Evolutionary conservation across 768 basidiomycete species (phyloP), one percentile per base, ranked within the genome.

Genomic region (Pleurotus citrinopileatus): DNA sequence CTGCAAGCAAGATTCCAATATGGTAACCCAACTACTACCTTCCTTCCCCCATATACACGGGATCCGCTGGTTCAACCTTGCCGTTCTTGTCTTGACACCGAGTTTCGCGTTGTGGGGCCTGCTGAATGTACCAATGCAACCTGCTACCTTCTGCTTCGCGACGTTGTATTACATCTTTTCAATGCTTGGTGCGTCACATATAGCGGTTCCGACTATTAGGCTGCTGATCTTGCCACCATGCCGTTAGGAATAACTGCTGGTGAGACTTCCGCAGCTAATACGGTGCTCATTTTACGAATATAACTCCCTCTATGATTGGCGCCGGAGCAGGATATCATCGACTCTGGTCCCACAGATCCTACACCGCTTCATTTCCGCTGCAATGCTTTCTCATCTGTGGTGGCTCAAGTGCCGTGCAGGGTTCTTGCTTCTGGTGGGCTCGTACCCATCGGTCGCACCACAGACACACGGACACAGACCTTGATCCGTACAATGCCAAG

Each of bases 361-460:
- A 90, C 67, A 85, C 87, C 55, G 91, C 90, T 3, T 82, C 83
- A 32, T 66, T 73, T n/a, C 80, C 83, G 25, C 78, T 94, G 13
- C 88, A 89, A 64, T 69, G 83, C 45, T 80, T 85, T 63, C 77
- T 93, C 28, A 76, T 90, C 7, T 72, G 82, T 42, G 89, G 86
- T 2, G 91, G 91, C 6, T 82, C 86, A 27, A 91, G 90, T 63
- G 89, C 90, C 3, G 89, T 91, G 2, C 86, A 94, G 70, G 91
- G 91, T 0, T 92, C 90, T 12, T 89, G 89, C 69, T 84, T 81
- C 64, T 94, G 90, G 89, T 94, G 91, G 91, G 82, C 87, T 13
- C 79, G 87, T 45, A 81, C 86, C 6, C 91, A 94, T 68, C 84
- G 91, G 54, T 88, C 89, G 28, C 89, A 90, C 64, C 89, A 90